Evolutionary conservation across 306 rosid species (phyloP).

Genomic region (Cucumis hystrix): DNA sequence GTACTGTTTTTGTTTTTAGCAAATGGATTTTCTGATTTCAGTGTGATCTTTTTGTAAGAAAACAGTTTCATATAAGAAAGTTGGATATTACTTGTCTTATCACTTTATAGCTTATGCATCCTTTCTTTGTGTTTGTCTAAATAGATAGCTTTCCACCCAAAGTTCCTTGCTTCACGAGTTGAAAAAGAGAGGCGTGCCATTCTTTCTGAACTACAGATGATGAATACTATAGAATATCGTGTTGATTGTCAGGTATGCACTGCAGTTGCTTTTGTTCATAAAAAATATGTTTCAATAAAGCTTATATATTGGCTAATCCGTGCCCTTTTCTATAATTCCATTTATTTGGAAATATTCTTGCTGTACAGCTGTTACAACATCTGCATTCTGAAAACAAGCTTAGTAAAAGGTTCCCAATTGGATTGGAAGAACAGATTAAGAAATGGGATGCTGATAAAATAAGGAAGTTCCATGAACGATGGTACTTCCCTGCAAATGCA

Average conservation of each 20-base stretch:
- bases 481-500: conserved; percentile 99
- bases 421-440: conserved; percentile 95
- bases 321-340: conserved; percentile 7
- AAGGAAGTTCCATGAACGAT: conserved; percentile 95
- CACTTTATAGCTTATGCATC: conserved; percentile 1
- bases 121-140: conserved; percentile 12
- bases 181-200: conserved; percentile 97
- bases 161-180: conserved; percentile 90
- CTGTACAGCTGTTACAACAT: conserved; percentile 76
- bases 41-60: background rate
- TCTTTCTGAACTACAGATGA: conserved; percentile 97
- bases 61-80: background rate
- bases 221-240: conserved; percentile 96
- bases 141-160: conserved; percentile 95
- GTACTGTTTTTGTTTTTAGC: background rate
- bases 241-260: conserved; percentile 90
- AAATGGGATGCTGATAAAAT: conserved; percentile 97
- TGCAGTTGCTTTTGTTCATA: conserved; percentile 3
- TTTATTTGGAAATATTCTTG: conserved; percentile 14
- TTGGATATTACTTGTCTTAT: conserved; percentile 2
- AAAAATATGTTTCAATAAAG: background rate
- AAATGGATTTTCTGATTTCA: background rate
- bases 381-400: conserved; percentile 98
- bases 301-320: conserved; percentile 10
- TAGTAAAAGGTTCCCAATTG: conserved; percentile 97